Conservation (phyloP, 2,329 filamentous ascomycete species). For the Aaosphaeria pasadenensis region DNA sequence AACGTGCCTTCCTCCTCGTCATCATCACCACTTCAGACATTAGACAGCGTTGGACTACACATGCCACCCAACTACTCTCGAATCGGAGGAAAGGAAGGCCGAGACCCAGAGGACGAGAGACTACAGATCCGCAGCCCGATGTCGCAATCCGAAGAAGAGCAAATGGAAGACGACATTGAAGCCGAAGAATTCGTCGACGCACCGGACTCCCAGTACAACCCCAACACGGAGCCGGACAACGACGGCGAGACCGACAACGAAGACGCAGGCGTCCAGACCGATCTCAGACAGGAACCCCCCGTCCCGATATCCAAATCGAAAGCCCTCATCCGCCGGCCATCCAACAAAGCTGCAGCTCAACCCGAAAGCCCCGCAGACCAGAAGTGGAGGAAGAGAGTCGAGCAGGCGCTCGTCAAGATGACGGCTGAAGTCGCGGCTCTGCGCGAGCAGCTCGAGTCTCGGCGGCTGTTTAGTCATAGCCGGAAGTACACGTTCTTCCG, state of each 20-base stretch:
- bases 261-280: conserved; percentile 11
- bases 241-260: conserved; percentile 6
- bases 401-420: conserved; percentile 81
- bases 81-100: conserved; percentile 45
- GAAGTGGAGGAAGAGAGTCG: conserved; percentile 78
- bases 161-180: conserved; percentile 40
- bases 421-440: conserved; percentile 90
- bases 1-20: conserved; percentile 65
- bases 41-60: conserved; percentile 31
- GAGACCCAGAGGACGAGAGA: conserved; percentile 16
- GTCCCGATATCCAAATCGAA: conserved; percentile 2
- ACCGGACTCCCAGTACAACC: conserved; percentile 45
- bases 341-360: background rate
- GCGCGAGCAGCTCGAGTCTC: conserved; percentile 81
- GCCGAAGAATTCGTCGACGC: conserved; percentile 48
- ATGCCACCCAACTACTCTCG: conserved; percentile 24
- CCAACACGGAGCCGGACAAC: conserved; percentile 21
- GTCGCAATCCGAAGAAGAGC: conserved; percentile 69
- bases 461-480: conserved; percentile 67
- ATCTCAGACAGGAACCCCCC: conserved; percentile 6
- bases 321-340: conserved; percentile 12
- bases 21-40: conserved; percentile 39
- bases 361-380: conserved; percentile 36
- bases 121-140: conserved; percentile 73
- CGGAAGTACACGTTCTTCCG: conserved; percentile 63